Evolutionary conservation across 2,329 filamentous ascomycete species (phyloP).

Genomic region (Colletotrichum gloeosporioides): DNA sequence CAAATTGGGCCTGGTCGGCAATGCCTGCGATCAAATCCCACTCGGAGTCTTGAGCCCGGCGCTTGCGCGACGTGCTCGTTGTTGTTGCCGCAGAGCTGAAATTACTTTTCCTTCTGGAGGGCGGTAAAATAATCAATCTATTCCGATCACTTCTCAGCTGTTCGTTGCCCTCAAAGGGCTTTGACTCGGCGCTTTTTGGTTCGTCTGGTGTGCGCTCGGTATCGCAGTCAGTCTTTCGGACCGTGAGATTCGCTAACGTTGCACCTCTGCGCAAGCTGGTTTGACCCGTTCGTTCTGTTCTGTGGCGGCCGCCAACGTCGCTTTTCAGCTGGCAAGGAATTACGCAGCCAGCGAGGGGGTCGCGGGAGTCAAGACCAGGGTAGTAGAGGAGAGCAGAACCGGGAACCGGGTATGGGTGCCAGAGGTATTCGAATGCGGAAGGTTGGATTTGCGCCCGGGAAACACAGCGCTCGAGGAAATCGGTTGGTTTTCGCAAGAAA

Average conservation of each 20-base stretch:
- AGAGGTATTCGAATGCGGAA: not conserved
- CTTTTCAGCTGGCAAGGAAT: not conserved
- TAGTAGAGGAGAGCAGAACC: not conserved
- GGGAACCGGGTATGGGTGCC: not conserved
- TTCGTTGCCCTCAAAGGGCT: not conserved
- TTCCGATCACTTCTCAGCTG: not conserved
- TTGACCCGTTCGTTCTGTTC: not conserved
- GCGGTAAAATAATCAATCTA: not conserved
- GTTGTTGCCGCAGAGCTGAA: not conserved
- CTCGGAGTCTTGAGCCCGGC: conserved; percentile 33
- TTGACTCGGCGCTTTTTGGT: not conserved
- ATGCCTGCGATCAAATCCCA: conserved; percentile 32
- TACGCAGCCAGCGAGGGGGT: not conserved
- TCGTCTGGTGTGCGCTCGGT: not conserved
- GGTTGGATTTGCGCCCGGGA: not conserved
- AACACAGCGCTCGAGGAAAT: not conserved
- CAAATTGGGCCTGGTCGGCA: not conserved
- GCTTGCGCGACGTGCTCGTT: conserved; percentile 26
- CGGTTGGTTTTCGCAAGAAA: not conserved
- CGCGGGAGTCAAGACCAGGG: not conserved
- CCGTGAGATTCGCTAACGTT: not conserved
- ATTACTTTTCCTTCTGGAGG: not conserved
- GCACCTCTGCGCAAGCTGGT: not conserved
- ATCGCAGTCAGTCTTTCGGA: not conserved
- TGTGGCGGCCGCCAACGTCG: not conserved